Conservation (phyloP, 306 rosid species). For the Lupinus albus region DNA sequence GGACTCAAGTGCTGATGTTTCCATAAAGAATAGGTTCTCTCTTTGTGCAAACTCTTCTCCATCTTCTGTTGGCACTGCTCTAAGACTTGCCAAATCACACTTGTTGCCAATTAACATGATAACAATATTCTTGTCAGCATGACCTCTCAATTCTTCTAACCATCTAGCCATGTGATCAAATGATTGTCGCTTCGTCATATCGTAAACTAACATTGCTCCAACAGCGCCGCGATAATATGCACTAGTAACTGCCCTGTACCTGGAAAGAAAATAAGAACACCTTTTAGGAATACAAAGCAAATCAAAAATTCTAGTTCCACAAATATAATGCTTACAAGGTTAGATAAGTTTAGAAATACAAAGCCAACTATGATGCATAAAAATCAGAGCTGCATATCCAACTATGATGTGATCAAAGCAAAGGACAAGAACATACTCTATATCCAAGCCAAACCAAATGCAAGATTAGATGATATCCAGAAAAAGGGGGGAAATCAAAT, state of each 20-base stretch:
- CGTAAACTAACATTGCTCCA: slow-evolving; percentile 89
- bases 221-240: slow-evolving; percentile 94
- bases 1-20: slow-evolving; percentile 88
- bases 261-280: slow-evolving; percentile 21
- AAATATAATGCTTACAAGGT: background rate
- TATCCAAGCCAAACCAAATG: slow-evolving; percentile 13
- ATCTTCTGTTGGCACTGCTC: slow-evolving; percentile 92
- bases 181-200: slow-evolving; percentile 86
- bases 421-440: background rate
- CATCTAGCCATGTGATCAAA: slow-evolving; percentile 90
- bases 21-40: slow-evolving; percentile 93
- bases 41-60: slow-evolving; percentile 90
- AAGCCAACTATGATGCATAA: slow-evolving; percentile 16
- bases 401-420: slow-evolving; percentile 4
- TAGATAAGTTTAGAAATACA: background rate
- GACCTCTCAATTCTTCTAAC: slow-evolving; percentile 84
- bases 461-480: background rate
- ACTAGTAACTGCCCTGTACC: slow-evolving; percentile 90
- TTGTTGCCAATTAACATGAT: slow-evolving; percentile 91
- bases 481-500: background rate
- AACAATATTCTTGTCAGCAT: slow-evolving; percentile 76
- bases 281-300: slow-evolving; percentile 6
- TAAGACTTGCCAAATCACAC: slow-evolving; percentile 70
- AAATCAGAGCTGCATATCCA: background rate
- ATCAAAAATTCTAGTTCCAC: slow-evolving; percentile 11